A percentile compares a stretch with the other conserved stretches of the same genome.
Evolutionary conservation across 2,329 filamentous ascomycete species (phyloP).

Genomic region (Chaetomium strumarium): DNA sequence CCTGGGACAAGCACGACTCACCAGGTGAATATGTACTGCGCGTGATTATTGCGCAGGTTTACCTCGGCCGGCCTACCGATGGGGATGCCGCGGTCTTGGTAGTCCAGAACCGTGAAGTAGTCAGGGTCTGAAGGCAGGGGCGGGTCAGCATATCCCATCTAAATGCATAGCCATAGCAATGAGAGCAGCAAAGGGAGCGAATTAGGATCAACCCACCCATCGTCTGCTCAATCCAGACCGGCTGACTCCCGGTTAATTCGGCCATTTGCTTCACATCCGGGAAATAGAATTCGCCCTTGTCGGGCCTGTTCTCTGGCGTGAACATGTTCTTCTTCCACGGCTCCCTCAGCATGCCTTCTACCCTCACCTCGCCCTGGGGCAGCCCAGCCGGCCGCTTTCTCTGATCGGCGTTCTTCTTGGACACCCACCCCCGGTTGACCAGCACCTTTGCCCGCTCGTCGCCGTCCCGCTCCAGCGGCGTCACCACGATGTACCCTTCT

Average conservation of each 20-base stretch:
- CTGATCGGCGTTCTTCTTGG: constrained; percentile 65
- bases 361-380: constrained; percentile 62
- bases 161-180: constrained; percentile 6
- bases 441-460: constrained; percentile 61
- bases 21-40: constrained; percentile 99
- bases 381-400: constrained; percentile 57
- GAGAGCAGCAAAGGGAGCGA: constrained; percentile 19
- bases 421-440: constrained; percentile 89
- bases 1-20: constrained; percentile 41
- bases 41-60: constrained; percentile 91
- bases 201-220: constrained; percentile 60
- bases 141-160: constrained; percentile 7
- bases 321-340: constrained; percentile 99
- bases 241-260: constrained; percentile 68
- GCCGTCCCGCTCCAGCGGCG: constrained; percentile 70
- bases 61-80: constrained; percentile 86
- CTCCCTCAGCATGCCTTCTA: constrained; percentile 79
- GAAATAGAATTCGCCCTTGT: constrained; percentile 86
- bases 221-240: constrained; percentile 93
- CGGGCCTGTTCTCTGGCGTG: constrained; percentile 82
- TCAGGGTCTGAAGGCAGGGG: constrained; percentile 63
- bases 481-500: constrained; percentile 87
- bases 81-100: constrained; percentile 75
- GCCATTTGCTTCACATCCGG: constrained; percentile 94
- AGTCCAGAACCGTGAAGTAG: constrained; percentile 67